These are phyloP conservation scores for Diaporthe vexans DNA, from an alignment of 2,329 filamentous ascomycete species.

Conservation along the genomic window DNA sequence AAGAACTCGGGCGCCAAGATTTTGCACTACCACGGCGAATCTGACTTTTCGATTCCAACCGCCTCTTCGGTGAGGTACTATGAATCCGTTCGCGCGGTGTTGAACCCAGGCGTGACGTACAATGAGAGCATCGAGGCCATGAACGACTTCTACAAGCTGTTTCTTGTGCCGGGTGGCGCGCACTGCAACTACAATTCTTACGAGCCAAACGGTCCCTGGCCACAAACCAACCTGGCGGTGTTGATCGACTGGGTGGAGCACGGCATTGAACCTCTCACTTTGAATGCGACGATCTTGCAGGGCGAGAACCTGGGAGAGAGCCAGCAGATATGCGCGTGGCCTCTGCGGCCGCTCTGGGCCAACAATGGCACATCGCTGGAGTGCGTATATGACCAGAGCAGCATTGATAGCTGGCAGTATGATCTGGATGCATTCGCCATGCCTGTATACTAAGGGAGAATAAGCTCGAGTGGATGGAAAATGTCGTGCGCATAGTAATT, in stretches of 20 bases:
- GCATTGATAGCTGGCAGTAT: constrained; percentile 40
- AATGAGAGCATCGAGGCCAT: constrained; percentile 56
- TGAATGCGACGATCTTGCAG: constrained; percentile 50
- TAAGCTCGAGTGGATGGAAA: constrained; percentile 6
- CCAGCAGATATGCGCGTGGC: constrained; percentile 58
- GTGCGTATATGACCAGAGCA: constrained; percentile 41
- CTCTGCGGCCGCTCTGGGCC: constrained; percentile 57
- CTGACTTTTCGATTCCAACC: constrained; percentile 62
- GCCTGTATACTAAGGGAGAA: constrained; percentile 39
- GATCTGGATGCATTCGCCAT: constrained; percentile 41
- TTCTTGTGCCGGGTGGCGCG: constrained; percentile 61
- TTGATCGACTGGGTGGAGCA: constrained; percentile 66
- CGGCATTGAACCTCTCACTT: constrained; percentile 56
- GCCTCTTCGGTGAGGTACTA: constrained; percentile 56
- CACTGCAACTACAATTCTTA: constrained; percentile 61
- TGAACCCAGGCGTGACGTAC: constrained; percentile 53
- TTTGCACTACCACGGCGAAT: constrained; percentile 66
- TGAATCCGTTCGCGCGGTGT: constrained; percentile 62
- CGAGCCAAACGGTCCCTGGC: constrained; percentile 59
- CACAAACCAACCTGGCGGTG: constrained; percentile 42
- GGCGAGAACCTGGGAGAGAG: constrained; percentile 52
- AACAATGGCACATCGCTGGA: constrained; percentile 46
- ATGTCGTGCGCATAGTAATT: constrained; percentile 13
- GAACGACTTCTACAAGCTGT: constrained; percentile 59
- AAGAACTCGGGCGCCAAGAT: constrained; percentile 62